Evolutionary conservation across 306 rosid genomes (phyloP), one percentile per base, ranked within the genome.

Genomic region (Acacia crassicarpa): DNA sequence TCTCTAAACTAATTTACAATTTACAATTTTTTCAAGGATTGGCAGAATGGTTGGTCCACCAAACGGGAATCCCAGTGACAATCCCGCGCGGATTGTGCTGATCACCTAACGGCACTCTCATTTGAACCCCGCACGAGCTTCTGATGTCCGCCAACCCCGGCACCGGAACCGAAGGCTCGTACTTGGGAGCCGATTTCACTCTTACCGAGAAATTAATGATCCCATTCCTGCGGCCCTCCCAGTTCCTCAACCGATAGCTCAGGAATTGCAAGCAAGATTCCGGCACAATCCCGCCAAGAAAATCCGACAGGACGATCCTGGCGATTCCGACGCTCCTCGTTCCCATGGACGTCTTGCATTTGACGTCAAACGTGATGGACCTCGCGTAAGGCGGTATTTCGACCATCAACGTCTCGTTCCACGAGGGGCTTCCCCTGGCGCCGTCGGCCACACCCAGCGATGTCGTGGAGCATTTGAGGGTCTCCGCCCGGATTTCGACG

Each of bases 191-290:
- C 77, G 75, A 43, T 23, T 44, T 70, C 44, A 27, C 80, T 83
- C 83, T 88, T n/a, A 91, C 91, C 2, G 94, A 90, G 40, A 91
- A 78, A 27, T 91, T 87, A 16, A 93, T 10, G 56, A 93, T 87
- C 13, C 97, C 97, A 16, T 81, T 91, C 63, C 84, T 84, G 54
- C 80, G 80, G 2, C 97, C 94, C 38, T 79, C 80, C 38, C 76
- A 41, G 13, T 89, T 88, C 82, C 94, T 87, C 80, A 91, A 33
- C 74, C 94, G 80, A 33, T 89, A 93, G 38, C 95, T 93, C 88
- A 88, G 61, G 40, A 83, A 84, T 75, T 88, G 92, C 87, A 78
- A 30, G 76, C 83, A 48, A 32, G 72, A 25, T 22, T 83, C 91
- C 20, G 90, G 88, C 46, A 83, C 73, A 0, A 30, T 78, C 0